Conservation (phyloP, 768 basidiomycete genomes). For the Lentinula edodes region DNA sequence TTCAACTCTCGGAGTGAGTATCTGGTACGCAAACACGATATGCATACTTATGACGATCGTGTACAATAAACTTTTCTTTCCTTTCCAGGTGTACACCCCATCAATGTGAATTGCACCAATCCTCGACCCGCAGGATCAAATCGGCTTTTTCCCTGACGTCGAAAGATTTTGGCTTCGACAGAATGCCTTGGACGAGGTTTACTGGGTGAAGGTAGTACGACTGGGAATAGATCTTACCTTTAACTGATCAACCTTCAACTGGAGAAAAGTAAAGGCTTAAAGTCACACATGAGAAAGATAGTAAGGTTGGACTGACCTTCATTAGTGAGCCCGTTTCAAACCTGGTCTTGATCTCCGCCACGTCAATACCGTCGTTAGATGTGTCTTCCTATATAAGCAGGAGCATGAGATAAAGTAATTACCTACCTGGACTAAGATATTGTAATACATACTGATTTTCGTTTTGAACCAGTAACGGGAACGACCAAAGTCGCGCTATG, state of each 20-base stretch:
- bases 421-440: neutral
- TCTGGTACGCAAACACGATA: no score
- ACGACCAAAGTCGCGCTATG: conserved; percentile 53
- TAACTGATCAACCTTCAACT: conserved; percentile 76
- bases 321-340: conserved; percentile 52
- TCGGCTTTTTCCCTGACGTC: conserved; percentile 70
- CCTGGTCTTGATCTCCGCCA: conserved; percentile 68
- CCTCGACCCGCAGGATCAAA: conserved; percentile 56
- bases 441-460: conserved; percentile 63
- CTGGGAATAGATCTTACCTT: conserved; percentile 53
- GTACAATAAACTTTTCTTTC: no score
- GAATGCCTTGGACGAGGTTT: conserved; percentile 28
- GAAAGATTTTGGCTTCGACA: conserved; percentile 45
- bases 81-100: no score
- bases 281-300: conserved; percentile 1
- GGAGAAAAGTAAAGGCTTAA: conserved; percentile 5
- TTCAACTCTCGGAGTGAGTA: no score
- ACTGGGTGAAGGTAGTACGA: conserved; percentile 20
- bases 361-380: conserved; percentile 57
- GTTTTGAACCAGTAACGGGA: conserved; percentile 50
- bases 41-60: no score
- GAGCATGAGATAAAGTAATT: no score
- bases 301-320: conserved; percentile 62
- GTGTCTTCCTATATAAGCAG: neutral
- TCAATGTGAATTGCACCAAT: conserved; percentile 24